Conservation (phyloP, 2,329 filamentous ascomycete species). For the Chaetothyriales sp. region DNA sequence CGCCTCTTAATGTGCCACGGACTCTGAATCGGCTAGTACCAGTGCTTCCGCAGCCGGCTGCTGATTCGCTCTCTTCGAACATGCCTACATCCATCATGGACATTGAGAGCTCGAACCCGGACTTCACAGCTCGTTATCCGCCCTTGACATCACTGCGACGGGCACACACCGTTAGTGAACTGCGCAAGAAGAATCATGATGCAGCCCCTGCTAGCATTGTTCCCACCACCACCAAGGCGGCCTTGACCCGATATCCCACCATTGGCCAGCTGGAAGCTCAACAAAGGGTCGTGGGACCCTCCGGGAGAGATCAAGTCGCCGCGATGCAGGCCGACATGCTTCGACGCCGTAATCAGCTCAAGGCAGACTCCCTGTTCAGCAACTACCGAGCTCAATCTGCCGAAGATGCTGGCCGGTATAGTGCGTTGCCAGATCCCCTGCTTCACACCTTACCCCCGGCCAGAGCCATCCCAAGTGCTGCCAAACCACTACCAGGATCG, state of each 20-base stretch:
- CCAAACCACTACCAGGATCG: conserved; percentile 16
- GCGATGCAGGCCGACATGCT: background rate
- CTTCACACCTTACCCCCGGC: background rate
- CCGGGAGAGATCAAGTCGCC: background rate
- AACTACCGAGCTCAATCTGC: background rate
- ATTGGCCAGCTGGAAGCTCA: conserved; percentile 11
- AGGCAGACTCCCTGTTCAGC: background rate
- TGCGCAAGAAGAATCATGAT: conserved; percentile 2
- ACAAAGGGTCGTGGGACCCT: background rate
- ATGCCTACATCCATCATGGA: conserved; percentile 18
- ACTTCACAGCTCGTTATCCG: conserved; percentile 24
- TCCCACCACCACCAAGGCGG: conserved; percentile 2
- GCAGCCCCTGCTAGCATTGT: background rate
- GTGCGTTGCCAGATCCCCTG: background rate
- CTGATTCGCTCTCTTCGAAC: background rate
- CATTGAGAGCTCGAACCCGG: conserved; percentile 20
- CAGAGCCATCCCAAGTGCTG: background rate
- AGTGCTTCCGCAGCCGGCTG: too few relatives aligned
- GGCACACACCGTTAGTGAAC: conserved; percentile 8
- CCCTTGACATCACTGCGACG: conserved; percentile 21
- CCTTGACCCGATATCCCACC: conserved; percentile 12
- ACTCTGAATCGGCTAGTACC: background rate
- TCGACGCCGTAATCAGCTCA: background rate
- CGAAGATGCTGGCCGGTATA: background rate
- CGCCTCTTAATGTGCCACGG: background rate